Evolutionary conservation across 768 basidiomycete species (phyloP).

Genomic region (Naganishia friedmannii): DNA sequence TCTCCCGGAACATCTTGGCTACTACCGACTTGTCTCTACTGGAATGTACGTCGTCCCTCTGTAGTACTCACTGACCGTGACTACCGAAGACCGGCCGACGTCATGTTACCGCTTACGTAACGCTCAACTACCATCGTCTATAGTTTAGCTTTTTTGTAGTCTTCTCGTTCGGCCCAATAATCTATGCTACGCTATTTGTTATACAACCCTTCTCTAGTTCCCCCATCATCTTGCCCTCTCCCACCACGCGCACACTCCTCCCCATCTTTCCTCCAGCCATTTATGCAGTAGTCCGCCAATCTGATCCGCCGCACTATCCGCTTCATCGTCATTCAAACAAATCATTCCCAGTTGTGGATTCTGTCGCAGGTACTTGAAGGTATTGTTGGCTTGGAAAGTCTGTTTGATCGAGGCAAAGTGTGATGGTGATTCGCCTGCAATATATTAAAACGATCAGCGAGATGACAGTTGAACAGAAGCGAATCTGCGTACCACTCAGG

Average conservation of each 20-base stretch:
- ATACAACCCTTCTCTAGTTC: neutral
- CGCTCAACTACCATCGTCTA: neutral
- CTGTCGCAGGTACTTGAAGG: conserved; percentile 31
- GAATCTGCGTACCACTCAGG: conserved; percentile 39
- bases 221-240: conserved; percentile 9
- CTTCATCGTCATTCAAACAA: conserved; percentile 48
- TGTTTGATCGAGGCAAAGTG: conserved; percentile 38
- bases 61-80: neutral
- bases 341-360: conserved; percentile 35
- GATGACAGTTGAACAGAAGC: neutral
- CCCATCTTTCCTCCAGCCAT: conserved; percentile 44
- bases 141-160: too few species aligned
- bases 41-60: too few species aligned
- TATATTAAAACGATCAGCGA: neutral
- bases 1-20: too few species aligned
- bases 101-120: conserved; percentile 6
- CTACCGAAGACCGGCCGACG: neutral
- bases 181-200: too few species aligned
- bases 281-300: conserved; percentile 29
- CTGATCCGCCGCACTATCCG: conserved; percentile 26
- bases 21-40: too few species aligned
- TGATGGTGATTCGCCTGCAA: conserved; percentile 36
- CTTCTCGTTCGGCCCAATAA: too few species aligned
- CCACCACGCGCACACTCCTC: conserved; percentile 30
- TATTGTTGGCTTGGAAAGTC: conserved; percentile 24